phyloP scores from a whole-genome alignment of 2,329 filamentous ascomycete species.

The Penicillium sp. region DNA sequence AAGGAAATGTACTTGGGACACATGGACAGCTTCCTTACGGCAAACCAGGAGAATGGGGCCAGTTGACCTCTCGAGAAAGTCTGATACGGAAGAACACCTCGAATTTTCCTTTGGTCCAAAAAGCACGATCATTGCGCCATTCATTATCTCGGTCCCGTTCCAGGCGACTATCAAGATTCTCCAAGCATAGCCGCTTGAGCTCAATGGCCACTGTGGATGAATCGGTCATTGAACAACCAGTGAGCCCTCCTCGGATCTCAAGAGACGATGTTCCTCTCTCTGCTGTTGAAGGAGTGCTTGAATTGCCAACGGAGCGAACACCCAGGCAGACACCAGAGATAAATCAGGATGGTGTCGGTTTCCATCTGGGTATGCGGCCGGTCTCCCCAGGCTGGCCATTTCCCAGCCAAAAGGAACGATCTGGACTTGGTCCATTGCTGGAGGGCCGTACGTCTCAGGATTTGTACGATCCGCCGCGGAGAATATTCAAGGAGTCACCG shows the following conservation, averaged over 20 bases:
- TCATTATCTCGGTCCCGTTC: conserved; percentile 37
- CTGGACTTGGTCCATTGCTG: conserved; percentile 23
- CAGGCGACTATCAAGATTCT: conserved; percentile 29
- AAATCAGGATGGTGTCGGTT: conserved; percentile 22
- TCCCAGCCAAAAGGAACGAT: conserved; percentile 22
- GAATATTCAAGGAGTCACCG: conserved; percentile 23
- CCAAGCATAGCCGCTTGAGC: conserved; percentile 27
- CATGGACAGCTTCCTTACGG: conserved; percentile 37
- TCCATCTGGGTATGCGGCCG: conserved; percentile 27
- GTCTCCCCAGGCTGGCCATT: conserved; percentile 34
- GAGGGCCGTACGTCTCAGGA: conserved; percentile 21
- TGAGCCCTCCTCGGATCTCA: conserved; percentile 20
- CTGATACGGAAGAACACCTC: conserved; percentile 23
- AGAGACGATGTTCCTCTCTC: conserved; percentile 34
- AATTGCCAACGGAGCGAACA: conserved; percentile 37
- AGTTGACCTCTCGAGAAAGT: conserved; percentile 33
- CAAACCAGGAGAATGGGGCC: conserved; percentile 36
- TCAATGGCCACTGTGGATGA: conserved; percentile 36
- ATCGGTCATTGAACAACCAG: conserved; percentile 17
- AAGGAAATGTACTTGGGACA: conserved; percentile 30
- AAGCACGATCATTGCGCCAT: conserved; percentile 31
- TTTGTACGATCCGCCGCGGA: conserved; percentile 22
- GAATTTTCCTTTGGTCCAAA: conserved; percentile 26
- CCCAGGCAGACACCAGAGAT: conserved; percentile 37
- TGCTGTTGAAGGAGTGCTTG: conserved; percentile 35